Conservation (phyloP, 495 filamentous ascomycete genomes). For the Haplographium delicatum region DNA sequence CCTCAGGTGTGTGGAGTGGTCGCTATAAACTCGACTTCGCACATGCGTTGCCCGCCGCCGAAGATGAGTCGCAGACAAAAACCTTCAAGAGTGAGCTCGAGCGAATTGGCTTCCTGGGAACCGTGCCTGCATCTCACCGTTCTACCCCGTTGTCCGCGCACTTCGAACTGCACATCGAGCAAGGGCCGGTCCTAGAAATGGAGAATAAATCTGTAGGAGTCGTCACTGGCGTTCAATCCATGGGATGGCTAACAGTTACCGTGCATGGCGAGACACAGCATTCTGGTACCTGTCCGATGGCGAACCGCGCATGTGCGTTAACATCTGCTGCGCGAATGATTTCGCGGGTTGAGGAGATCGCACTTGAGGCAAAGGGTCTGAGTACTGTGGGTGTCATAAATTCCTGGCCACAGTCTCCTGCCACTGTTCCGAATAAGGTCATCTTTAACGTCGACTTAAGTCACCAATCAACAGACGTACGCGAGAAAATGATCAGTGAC, state of each 20-base stretch:
- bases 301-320: slow-evolving; percentile 52
- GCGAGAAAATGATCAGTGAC: neutral
- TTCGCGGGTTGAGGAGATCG: neutral
- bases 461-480: neutral
- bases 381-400: neutral
- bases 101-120: slow-evolving; percentile 63
- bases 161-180: slow-evolving; percentile 71
- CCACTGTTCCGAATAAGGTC: neutral
- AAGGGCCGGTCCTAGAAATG: slow-evolving; percentile 44
- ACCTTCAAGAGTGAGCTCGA: slow-evolving; percentile 31
- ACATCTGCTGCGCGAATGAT: slow-evolving; percentile 63
- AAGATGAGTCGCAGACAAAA: slow-evolving; percentile 32
- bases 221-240: slow-evolving; percentile 61
- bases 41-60: no score
- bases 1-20: slow-evolving; percentile 71
- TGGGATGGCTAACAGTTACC: slow-evolving; percentile 63
- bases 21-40: slow-evolving; percentile 33
- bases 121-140: slow-evolving; percentile 46
- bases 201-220: slow-evolving; percentile 58
- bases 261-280: slow-evolving; percentile 60
- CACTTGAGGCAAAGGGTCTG: neutral
- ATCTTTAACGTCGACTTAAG: neutral
- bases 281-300: slow-evolving; percentile 65
- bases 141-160: slow-evolving; percentile 66
- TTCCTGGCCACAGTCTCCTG: neutral